These are phyloP conservation scores for Tetraselmis striata DNA, from an alignment of 139 green algal genomes.

Conservation along the genomic window DNA sequence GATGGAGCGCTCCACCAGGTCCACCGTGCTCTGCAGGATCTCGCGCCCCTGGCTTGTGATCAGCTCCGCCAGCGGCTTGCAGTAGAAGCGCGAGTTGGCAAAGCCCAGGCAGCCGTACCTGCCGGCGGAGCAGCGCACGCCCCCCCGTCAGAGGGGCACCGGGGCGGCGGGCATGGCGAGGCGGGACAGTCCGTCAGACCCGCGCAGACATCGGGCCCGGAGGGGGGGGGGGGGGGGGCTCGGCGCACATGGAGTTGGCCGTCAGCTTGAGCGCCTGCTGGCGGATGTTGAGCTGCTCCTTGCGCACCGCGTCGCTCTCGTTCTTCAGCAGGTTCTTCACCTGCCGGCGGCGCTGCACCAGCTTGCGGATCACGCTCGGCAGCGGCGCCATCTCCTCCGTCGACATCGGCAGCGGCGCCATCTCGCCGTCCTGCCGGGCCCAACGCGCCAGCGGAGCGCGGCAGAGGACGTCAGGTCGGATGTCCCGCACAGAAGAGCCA, in stretches of 20 bases:
- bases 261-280: slow-evolving; percentile 96
- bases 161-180: too few species aligned
- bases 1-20: slow-evolving; percentile 76
- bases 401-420: slow-evolving; percentile 25
- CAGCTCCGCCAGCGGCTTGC: slow-evolving; percentile 87
- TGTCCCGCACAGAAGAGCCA: too few species aligned
- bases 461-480: slow-evolving; percentile 2
- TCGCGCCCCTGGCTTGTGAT: slow-evolving; percentile 87
- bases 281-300: slow-evolving; percentile 71
- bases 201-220: too few species aligned
- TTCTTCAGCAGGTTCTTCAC: slow-evolving; percentile 77
- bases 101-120: slow-evolving; percentile 98
- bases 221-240: background rate
- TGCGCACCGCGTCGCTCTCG: slow-evolving; percentile 60
- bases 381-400: slow-evolving; percentile 52
- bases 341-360: slow-evolving; percentile 69
- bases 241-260: slow-evolving; percentile 81
- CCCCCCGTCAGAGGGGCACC: background rate
- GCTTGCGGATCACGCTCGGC: slow-evolving; percentile 48
- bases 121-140: too few species aligned
- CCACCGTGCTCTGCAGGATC: slow-evolving; percentile 90
- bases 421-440: slow-evolving; percentile 26
- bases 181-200: too few species aligned
- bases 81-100: slow-evolving; percentile 84
- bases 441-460: background rate